Percentiles rank a stretch among this genome's conserved stretches.
Conservation (phyloP, 2,329 filamentous ascomycete species). For the Claviceps lovelessii region DNA sequence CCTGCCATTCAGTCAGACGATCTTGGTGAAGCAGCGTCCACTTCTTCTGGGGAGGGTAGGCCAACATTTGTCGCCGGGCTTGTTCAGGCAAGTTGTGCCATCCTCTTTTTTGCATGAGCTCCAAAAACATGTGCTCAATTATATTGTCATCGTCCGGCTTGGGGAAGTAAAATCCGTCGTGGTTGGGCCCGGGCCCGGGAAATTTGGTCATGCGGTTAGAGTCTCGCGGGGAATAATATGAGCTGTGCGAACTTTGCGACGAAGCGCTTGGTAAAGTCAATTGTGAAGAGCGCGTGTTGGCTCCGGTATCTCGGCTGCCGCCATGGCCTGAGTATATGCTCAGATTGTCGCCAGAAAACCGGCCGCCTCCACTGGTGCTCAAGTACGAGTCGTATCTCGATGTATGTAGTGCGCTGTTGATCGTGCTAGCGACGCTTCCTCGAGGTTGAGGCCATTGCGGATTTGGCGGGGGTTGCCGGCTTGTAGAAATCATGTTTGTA, state of each 20-base stretch:
- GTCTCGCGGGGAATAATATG: constrained; percentile 35
- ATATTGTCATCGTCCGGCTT: constrained; percentile 68
- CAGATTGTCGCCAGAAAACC: constrained; percentile 38
- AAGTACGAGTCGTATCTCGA: constrained; percentile 52
- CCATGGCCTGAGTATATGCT: constrained; percentile 44
- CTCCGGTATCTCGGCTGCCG: constrained; percentile 26
- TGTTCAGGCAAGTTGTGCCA: constrained; percentile 96
- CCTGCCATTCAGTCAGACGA: constrained; percentile 81
- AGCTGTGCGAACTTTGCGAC: constrained; percentile 40
- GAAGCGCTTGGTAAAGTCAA: constrained; percentile 40
- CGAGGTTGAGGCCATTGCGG: constrained; percentile 57
- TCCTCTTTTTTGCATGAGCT: constrained; percentile 91
- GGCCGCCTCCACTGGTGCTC: constrained; percentile 42
- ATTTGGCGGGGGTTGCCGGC: constrained; percentile 57
- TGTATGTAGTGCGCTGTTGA: constrained; percentile 35
- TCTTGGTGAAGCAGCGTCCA: constrained; percentile 97
- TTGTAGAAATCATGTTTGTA: constrained; percentile 48
- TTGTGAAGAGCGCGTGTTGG: constrained; percentile 17
- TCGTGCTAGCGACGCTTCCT: constrained; percentile 39
- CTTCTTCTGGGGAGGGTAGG: constrained; percentile 87
- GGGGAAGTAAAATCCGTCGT: constrained; percentile 46
- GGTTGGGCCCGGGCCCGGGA: constrained; percentile 20
- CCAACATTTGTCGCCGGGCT: constrained; percentile 87
- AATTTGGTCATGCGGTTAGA: constrained; percentile 44
- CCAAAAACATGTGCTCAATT: constrained; percentile 81